Base-by-base conservation (phyloP, 805 yeast species). In the Nakazawaea pomicola region DNA sequence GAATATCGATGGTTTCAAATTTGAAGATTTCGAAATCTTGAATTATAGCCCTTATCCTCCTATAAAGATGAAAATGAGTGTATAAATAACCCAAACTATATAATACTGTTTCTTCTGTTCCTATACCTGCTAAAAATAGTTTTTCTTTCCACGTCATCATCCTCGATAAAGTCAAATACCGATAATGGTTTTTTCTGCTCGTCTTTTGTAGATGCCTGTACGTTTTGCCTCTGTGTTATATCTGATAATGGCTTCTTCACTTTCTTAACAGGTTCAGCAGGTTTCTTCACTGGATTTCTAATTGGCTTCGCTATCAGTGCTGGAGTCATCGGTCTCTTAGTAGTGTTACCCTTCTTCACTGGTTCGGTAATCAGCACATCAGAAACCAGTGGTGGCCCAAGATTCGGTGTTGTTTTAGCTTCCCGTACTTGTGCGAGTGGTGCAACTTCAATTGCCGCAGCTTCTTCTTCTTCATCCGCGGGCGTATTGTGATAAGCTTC, bases 21-120 rank as follows among this genome's bases (percentile, higher is more conserved):
- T 68, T 52, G 97, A 90, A 44, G 98, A 93, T 60, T 90, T 93
- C 53, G 87, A 80, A 53, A 79, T 93, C 35, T 65, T 65, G 3
- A 86, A 76, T 40, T 93, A 93, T 60, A 68, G 84, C 40, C 97
- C 96, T 3, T 81, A 87, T 55, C 74, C 78, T 2, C 80, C 79
- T 46, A 91, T 93, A 51, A 85, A 83, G 50, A 93, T 93, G 99
- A 83, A 86, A 52, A 93, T 93, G 99, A 89, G 97, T 58, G 99
- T 93, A 21, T 93, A 68, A 60, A 23, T 15, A n/a, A n/a, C n/a
- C n/a, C n/a, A n/a, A n/a, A n/a, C n/a, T 19, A 6, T 16, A 27
- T 19, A 18, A 45, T 37, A 30, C 51, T 49, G 29, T 43, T 44
- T 25, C 51, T 39, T 35, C 51, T 38, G n/a, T 19, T 44, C 27